Conservation (phyloP, 768 basidiomycete species). For the Cystofilobasidium ferigula region DNA sequence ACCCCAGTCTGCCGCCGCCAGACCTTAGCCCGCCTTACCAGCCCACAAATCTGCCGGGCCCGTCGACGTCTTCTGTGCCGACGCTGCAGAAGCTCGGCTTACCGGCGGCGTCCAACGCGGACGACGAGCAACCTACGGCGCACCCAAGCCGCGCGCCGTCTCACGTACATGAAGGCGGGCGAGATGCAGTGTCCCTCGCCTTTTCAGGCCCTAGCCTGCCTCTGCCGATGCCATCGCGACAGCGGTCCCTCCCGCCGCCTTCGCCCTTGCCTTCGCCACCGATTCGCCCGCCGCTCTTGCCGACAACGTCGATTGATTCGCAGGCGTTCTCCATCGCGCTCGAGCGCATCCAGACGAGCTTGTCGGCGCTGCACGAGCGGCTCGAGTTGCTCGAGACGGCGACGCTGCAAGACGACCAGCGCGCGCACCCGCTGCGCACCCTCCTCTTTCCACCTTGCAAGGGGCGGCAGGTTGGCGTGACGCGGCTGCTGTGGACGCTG, state of each 20-base stretch:
- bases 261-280: background rate
- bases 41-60: background rate
- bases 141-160: background rate
- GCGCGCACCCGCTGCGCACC: constrained; percentile 7
- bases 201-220: constrained; percentile 7
- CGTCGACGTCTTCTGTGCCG: background rate
- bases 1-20: background rate
- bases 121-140: background rate
- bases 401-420: background rate
- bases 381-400: constrained; percentile 18
- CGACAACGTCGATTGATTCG: background rate
- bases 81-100: too few relatives aligned
- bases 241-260: background rate
- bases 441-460: constrained; percentile 6
- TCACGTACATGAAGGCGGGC: background rate
- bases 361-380: constrained; percentile 17
- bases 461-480: background rate
- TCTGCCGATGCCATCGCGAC: background rate
- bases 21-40: background rate
- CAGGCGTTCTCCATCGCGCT: constrained; percentile 14
- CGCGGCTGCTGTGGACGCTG: background rate
- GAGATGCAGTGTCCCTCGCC: background rate
- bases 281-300: background rate
- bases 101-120: background rate
- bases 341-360: constrained; percentile 16